Conservation (phyloP, 1,139 yeast genomes). For the Pichia sp. region DNA sequence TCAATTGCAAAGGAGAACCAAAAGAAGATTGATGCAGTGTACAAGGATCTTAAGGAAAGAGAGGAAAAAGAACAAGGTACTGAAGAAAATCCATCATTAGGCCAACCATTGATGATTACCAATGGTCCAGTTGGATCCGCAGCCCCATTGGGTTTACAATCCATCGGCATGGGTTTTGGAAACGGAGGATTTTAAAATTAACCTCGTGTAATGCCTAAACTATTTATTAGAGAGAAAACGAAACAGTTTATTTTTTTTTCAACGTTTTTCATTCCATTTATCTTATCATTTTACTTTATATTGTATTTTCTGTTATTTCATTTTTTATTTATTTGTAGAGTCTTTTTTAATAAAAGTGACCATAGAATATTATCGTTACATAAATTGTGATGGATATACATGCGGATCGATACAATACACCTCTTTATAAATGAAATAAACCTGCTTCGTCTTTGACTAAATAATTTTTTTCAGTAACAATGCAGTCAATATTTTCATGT, state of each 20-base stretch:
- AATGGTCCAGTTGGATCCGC: slow-evolving; percentile 33
- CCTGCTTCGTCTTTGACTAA: slow-evolving; percentile 38
- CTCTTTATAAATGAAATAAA: background rate
- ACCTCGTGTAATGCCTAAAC: background rate
- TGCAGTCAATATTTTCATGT: slow-evolving; percentile 69
- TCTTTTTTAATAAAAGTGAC: too few relatives aligned
- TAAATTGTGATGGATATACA: too few relatives aligned
- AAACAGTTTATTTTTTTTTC: background rate
- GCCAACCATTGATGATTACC: slow-evolving; percentile 60
- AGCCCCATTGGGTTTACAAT: slow-evolving; percentile 42
- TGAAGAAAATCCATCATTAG: slow-evolving; percentile 37
- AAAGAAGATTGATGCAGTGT: slow-evolving; percentile 54
- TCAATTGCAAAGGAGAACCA: slow-evolving; percentile 75
- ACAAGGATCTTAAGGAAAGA: slow-evolving; percentile 64
- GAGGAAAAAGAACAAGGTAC: slow-evolving; percentile 49
- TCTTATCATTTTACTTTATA: background rate
- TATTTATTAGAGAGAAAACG: background rate
- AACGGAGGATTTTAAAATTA: slow-evolving; percentile 26
- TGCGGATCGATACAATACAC: too few relatives aligned
- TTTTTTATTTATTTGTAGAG: background rate
- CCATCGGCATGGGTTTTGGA: slow-evolving; percentile 64
- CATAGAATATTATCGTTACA: too few relatives aligned
- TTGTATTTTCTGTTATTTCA: slow-evolving; percentile 1
- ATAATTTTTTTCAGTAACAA: slow-evolving; percentile 73
- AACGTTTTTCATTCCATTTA: background rate